These are phyloP conservation scores for Lichenothelia convexa DNA, from an alignment of 495 filamentous ascomycete species.

Conservation along the genomic window DNA sequence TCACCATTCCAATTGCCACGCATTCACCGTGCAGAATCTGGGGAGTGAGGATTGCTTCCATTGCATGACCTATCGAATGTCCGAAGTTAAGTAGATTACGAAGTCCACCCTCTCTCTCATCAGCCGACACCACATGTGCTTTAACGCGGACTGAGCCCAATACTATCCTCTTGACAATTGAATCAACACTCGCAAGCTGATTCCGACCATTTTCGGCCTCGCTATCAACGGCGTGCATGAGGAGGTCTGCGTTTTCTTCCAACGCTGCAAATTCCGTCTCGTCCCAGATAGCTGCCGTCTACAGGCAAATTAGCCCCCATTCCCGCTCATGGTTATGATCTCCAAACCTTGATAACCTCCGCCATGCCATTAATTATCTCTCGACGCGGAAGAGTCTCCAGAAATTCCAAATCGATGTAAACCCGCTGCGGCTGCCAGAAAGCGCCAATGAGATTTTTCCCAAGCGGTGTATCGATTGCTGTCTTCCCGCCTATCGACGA, in stretches of 20 bases:
- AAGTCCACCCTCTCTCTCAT: constrained; percentile 87
- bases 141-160: constrained; percentile 80
- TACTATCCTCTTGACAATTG: constrained; percentile 70
- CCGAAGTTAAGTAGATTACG: constrained; percentile 94
- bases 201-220: constrained; percentile 34
- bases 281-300: constrained; percentile 90
- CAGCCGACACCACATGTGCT: constrained; percentile 77
- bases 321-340: background rate
- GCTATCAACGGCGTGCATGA: constrained; percentile 41
- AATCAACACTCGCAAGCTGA: constrained; percentile 49
- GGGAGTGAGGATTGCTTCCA: constrained; percentile 86
- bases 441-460: constrained; percentile 89
- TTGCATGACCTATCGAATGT: constrained; percentile 94
- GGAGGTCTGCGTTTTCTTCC: constrained; percentile 57
- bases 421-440: constrained; percentile 93
- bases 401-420: constrained; percentile 84
- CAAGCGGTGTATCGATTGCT: constrained; percentile 89
- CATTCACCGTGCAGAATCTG: constrained; percentile 91
- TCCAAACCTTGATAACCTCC: constrained; percentile 66
- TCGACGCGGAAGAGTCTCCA: constrained; percentile 75
- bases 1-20: constrained; percentile 95
- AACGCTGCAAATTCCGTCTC: constrained; percentile 71
- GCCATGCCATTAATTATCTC: constrained; percentile 99
- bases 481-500: constrained; percentile 98
- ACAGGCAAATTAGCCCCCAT: constrained; percentile 4